Conservation (phyloP, 2,329 filamentous ascomycete genomes). For the Pseudogymnoascus sp. region DNA sequence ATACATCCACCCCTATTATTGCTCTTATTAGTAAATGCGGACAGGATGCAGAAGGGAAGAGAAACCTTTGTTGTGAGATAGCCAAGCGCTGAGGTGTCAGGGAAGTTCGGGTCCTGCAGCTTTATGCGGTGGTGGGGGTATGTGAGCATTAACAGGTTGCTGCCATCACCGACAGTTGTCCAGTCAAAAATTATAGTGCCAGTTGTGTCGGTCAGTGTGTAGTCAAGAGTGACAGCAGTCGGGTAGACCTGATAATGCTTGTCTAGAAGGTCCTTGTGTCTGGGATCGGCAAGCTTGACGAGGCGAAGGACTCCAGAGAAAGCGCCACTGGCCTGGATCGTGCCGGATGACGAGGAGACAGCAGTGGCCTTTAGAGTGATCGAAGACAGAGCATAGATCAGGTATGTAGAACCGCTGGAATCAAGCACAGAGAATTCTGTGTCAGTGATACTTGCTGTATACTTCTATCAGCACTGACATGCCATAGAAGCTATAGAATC, state of each 20-base stretch:
- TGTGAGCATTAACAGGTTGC: conserved; percentile 21
- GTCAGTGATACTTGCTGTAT: conserved; percentile 17
- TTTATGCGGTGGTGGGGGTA: conserved; percentile 22
- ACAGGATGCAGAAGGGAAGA: not conserved
- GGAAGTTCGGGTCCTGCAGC: conserved; percentile 19
- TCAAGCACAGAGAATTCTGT: conserved; percentile 22
- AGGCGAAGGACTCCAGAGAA: conserved; percentile 20
- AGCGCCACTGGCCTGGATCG: conserved; percentile 14
- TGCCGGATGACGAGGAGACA: conserved; percentile 14
- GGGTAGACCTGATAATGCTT: conserved; percentile 21
- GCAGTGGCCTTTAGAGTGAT: conserved; percentile 20
- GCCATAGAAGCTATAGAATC: not conserved
- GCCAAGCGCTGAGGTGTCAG: conserved; percentile 16
- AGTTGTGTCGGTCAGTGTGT: conserved; percentile 17
- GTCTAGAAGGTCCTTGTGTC: conserved; percentile 20
- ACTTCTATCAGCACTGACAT: not conserved
- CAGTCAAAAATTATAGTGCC: conserved; percentile 22
- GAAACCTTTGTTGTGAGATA: conserved; percentile 23
- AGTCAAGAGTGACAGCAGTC: conserved; percentile 17
- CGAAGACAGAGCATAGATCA: conserved; percentile 21
- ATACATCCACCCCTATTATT: conserved; percentile 22
- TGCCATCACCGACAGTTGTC: conserved; percentile 17
- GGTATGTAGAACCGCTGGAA: conserved; percentile 18
- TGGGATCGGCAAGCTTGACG: conserved; percentile 18
- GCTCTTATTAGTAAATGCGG: not conserved